These are phyloP conservation scores for Aeschynomene evenia DNA, from an alignment of 306 rosid genomes.

Conservation along the genomic window DNA sequence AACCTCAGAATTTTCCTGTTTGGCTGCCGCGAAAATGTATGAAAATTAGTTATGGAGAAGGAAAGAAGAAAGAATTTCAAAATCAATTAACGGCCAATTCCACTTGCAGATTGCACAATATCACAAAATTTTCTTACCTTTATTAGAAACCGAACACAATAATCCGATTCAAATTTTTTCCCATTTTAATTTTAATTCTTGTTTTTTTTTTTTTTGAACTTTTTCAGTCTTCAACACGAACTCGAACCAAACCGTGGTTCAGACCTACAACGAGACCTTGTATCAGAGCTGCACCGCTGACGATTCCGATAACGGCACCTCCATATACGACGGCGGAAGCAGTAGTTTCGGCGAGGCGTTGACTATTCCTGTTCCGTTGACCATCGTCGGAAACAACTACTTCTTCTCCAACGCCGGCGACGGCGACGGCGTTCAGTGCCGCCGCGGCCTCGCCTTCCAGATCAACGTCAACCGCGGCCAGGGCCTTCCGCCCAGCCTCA, in stretches of 20 bases:
- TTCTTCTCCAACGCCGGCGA: slow-evolving; percentile 67
- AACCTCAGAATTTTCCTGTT: too few relatives aligned
- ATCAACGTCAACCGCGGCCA: slow-evolving; percentile 62
- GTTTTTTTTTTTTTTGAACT: neutral
- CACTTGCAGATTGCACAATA: neutral
- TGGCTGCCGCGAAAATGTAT: too few relatives aligned
- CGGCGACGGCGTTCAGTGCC: slow-evolving; percentile 64
- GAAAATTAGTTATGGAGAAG: too few relatives aligned
- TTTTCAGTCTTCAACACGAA: slow-evolving; percentile 69
- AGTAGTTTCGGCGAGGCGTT: slow-evolving; percentile 33
- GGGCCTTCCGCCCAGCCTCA: slow-evolving; percentile 84
- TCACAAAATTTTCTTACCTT: neutral
- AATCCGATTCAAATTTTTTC: neutral
- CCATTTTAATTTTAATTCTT: neutral
- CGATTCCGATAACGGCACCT: slow-evolving; percentile 54
- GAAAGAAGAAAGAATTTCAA: neutral
- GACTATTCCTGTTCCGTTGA: slow-evolving; percentile 63
- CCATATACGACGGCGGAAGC: slow-evolving; percentile 45
- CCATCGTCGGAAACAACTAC: slow-evolving; percentile 54
- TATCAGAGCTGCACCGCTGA: slow-evolving; percentile 59
- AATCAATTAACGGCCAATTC: neutral
- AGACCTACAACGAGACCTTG: slow-evolving; percentile 61
- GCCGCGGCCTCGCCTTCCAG: slow-evolving; percentile 64
- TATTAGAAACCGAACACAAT: neutral
- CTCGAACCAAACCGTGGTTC: slow-evolving; percentile 76